Evolutionary conservation across 352 stramenopile species (phyloP).

Genomic region (Phytopythium sindhum): DNA sequence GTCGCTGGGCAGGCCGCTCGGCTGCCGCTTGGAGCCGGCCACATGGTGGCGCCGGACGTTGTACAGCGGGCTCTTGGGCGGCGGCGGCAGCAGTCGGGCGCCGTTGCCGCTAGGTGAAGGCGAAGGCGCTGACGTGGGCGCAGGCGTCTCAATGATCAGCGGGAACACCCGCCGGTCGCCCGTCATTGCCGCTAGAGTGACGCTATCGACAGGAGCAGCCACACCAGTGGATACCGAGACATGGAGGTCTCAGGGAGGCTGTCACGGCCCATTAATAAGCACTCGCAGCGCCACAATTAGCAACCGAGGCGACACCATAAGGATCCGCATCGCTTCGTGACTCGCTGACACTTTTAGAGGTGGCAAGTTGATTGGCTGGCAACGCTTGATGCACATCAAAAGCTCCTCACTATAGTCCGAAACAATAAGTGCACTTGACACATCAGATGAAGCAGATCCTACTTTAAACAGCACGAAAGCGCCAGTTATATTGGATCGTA

Average conservation of each 20-base stretch:
- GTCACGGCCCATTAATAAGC: background rate
- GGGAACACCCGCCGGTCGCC: conserved; percentile 37
- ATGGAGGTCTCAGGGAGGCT: background rate
- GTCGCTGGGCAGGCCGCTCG: no score
- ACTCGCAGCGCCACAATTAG: background rate
- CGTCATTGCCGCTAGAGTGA: conserved; percentile 6
- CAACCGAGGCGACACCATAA: background rate
- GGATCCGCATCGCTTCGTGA: background rate
- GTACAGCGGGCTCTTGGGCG: conserved; percentile 47
- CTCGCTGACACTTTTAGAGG: background rate
- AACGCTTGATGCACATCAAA: conserved; percentile 1
- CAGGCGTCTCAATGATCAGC: conserved; percentile 29
- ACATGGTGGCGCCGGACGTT: background rate
- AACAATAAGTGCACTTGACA: background rate
- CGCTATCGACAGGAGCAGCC: background rate
- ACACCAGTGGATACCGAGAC: background rate
- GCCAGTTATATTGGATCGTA: background rate
- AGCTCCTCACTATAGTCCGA: background rate
- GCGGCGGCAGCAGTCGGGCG: conserved; percentile 22
- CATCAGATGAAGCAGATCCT: background rate
- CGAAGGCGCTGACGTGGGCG: background rate
- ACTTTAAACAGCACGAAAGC: background rate
- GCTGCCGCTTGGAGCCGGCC: background rate
- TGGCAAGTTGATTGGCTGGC: background rate
- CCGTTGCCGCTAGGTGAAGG: background rate